Conservation (phyloP, 768 basidiomycete species). For the Inosperma sp. region DNA sequence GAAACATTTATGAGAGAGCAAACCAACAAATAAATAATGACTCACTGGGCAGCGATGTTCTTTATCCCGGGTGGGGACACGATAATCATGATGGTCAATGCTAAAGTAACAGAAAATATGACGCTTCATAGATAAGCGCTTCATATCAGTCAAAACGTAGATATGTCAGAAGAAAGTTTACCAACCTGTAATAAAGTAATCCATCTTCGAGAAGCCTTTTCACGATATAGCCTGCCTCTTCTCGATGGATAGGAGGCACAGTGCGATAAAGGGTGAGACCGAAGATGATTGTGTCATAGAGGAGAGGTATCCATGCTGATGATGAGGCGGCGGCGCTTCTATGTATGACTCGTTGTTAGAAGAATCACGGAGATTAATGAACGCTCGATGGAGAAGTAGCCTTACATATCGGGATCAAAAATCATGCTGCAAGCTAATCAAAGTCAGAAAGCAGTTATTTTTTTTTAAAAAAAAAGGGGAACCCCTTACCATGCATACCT, state of each 20-base stretch:
- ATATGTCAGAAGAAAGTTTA: too few relatives aligned
- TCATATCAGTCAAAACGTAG: too few relatives aligned
- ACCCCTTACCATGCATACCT: conserved; percentile 30
- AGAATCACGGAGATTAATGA: conserved; percentile 12
- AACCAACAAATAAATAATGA: neutral
- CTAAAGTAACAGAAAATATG: conserved; percentile 42
- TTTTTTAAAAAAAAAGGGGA: neutral
- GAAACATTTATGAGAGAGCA: neutral
- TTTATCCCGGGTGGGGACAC: conserved; percentile 41
- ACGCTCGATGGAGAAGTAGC: neutral
- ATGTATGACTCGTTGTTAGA: neutral
- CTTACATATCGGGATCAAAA: conserved; percentile 36
- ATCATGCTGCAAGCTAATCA: conserved; percentile 39
- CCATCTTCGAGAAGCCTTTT: conserved; percentile 43
- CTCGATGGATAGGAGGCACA: conserved; percentile 31
- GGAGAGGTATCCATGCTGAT: conserved; percentile 47
- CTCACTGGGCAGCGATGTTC: conserved; percentile 46
- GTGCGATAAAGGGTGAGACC: conserved; percentile 36
- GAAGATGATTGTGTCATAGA: conserved; percentile 44
- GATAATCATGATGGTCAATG: conserved; percentile 44
- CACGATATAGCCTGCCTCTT: conserved; percentile 35
- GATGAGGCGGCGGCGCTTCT: conserved; percentile 41
- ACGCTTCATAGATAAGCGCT: conserved; percentile 31
- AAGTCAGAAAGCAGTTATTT: neutral
- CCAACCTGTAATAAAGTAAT: conserved; percentile 46